A percentile compares a stretch with the other conserved stretches of the same genome.
Conservation (phyloP, 1,284 basidiomycete species). For the Heterobasidion occidentale region DNA sequence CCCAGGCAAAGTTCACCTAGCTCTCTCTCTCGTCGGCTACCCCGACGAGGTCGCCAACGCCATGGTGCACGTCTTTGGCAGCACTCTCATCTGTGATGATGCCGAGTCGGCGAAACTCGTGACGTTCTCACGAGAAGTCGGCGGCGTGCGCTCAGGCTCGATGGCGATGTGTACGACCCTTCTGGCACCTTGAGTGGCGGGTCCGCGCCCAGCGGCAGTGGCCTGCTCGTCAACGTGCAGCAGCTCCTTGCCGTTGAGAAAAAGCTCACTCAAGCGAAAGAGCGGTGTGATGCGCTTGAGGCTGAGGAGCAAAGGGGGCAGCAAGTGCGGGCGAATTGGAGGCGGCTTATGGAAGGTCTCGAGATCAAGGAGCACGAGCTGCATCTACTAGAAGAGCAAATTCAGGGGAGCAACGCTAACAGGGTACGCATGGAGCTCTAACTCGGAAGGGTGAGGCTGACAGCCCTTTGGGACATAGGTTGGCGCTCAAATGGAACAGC, state of each 20-base stretch:
- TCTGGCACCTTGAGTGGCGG: slow-evolving; percentile 93
- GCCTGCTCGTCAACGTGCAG: slow-evolving; percentile 82
- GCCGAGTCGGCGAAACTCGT: slow-evolving; percentile 84
- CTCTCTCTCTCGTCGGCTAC: slow-evolving; percentile 84
- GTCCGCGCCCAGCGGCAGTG: slow-evolving; percentile 71
- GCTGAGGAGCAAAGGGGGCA: slow-evolving; percentile 45
- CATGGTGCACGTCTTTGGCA: slow-evolving; percentile 92
- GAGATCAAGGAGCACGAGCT: slow-evolving; percentile 91
- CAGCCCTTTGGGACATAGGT: slow-evolving; percentile 39
- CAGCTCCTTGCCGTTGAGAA: slow-evolving; percentile 61
- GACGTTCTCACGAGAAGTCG: slow-evolving; percentile 71
- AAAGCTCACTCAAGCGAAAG: slow-evolving; percentile 47
- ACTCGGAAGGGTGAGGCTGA: not conserved
- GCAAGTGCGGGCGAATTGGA: slow-evolving; percentile 48
- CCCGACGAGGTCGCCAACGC: slow-evolving; percentile 81
- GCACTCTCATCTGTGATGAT: slow-evolving; percentile 89
- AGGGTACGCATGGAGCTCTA: slow-evolving; percentile 47
- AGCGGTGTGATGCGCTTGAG: slow-evolving; percentile 48
- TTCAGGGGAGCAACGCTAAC: slow-evolving; percentile 85
- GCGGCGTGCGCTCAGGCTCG: slow-evolving; percentile 70
- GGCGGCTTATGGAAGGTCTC: slow-evolving; percentile 58
- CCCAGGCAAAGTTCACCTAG: slow-evolving; percentile 78
- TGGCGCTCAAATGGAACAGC: slow-evolving; percentile 71
- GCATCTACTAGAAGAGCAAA: slow-evolving; percentile 75
- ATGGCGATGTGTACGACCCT: slow-evolving; percentile 96